These are phyloP conservation scores for Agastache rugosa DNA, from an alignment of 257 asterid genomes.

Conservation along the genomic window DNA sequence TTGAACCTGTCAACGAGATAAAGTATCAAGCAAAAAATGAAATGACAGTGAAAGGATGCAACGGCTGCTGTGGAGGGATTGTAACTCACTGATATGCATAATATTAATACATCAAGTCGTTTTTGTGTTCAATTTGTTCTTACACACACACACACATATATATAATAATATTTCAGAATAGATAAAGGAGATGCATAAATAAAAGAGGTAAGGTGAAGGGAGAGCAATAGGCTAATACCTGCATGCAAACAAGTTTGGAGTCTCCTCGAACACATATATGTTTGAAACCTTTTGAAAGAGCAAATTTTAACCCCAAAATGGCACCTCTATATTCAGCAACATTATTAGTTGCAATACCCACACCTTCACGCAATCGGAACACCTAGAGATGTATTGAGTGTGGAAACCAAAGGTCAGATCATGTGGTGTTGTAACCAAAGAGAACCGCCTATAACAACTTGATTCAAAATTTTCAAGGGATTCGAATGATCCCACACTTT, in stretches of 20 bases:
- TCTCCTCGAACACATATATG: slow-evolving; percentile 90
- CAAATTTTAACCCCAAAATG: slow-evolving; percentile 88
- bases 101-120: neutral
- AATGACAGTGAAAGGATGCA: neutral
- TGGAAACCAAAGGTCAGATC: slow-evolving; percentile 20
- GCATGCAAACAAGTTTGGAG: slow-evolving; percentile 99
- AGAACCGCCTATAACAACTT: neutral
- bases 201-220: slow-evolving; percentile 7
- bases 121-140: neutral
- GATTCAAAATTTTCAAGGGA: no score
- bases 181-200: slow-evolving; percentile 3
- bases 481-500: no score
- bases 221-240: slow-evolving; percentile 54
- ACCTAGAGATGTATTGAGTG: slow-evolving; percentile 52
- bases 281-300: slow-evolving; percentile 83
- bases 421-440: slow-evolving; percentile 9
- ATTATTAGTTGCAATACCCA: slow-evolving; percentile 91
- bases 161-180: neutral
- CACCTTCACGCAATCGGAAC: slow-evolving; percentile 88
- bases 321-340: slow-evolving; percentile 92
- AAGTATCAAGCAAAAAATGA: slow-evolving; percentile 12
- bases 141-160: neutral
- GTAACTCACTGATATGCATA: neutral
- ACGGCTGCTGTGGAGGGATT: slow-evolving; percentile 8
- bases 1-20: slow-evolving; percentile 66